Conservation (phyloP, 306 rosid species). For the Luffa acutangula region DNA sequence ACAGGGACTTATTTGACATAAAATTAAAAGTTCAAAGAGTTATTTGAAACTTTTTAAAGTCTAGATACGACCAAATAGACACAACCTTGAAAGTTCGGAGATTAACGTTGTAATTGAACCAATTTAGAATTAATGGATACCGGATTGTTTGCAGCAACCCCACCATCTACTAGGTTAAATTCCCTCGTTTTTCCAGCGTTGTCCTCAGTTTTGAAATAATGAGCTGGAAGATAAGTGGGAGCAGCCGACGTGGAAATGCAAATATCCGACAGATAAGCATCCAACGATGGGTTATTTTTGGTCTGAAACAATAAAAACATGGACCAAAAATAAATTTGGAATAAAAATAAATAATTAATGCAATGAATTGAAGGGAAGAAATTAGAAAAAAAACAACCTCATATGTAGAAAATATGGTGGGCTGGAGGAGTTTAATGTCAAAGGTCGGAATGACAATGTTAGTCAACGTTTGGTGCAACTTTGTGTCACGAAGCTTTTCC, state of each 20-base stretch:
- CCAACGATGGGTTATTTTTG: slow-evolving; percentile 5
- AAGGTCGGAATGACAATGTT: slow-evolving; percentile 33
- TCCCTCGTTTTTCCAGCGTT: slow-evolving; percentile 11
- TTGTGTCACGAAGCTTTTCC: slow-evolving; percentile 22
- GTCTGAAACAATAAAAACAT: slow-evolving; percentile 7
- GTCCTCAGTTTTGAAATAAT: slow-evolving; percentile 18
- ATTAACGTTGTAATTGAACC: no score
- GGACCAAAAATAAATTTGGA: no score
- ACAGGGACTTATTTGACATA: no score
- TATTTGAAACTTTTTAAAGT: no score
- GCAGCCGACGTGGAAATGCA: slow-evolving; percentile 33
- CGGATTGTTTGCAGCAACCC: slow-evolving; percentile 39
- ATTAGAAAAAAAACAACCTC: slow-evolving; percentile 4
- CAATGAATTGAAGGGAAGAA: not conserved
- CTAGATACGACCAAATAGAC: no score
- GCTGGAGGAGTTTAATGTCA: slow-evolving; percentile 28
- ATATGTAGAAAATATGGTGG: slow-evolving; percentile 27
- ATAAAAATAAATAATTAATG: not conserved
- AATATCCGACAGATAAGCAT: slow-evolving; percentile 31
- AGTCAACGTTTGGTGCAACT: slow-evolving; percentile 21
- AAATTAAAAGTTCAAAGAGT: no score
- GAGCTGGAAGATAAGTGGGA: slow-evolving; percentile 10
- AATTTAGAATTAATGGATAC: slow-evolving; percentile 2
- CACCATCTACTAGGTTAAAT: slow-evolving; percentile 37
- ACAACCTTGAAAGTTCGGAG: no score